Evolutionary conservation across 371 early-diverging fungal genomes (phyloP).

Genomic region (Apophysomyces variabilis): DNA sequence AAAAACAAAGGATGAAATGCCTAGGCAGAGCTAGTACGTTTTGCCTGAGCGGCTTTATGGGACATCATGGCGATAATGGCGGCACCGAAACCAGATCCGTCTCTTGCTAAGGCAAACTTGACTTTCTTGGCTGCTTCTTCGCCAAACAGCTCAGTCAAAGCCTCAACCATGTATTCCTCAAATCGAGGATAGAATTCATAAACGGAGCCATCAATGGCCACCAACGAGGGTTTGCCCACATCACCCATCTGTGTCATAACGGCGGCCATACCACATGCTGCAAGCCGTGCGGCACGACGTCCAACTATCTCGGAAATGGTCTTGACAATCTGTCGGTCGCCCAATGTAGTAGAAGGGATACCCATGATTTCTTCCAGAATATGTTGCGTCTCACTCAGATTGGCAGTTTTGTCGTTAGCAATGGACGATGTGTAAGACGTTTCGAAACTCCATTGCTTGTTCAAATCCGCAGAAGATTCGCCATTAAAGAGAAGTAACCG

Average conservation of each 20-base stretch:
- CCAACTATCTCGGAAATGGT: conserved; percentile 83
- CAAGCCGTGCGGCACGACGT: conserved; percentile 84
- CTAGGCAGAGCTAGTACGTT: background rate
- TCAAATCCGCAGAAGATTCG: conserved; percentile 65
- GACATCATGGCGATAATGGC: conserved; percentile 79
- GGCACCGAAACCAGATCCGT: conserved; percentile 81
- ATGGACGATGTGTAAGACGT: conserved; percentile 91
- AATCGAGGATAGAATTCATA: conserved; percentile 87
- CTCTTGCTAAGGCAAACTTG: conserved; percentile 35
- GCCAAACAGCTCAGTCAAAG: conserved; percentile 76
- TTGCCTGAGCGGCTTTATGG: conserved; percentile 20
- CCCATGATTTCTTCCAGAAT: conserved; percentile 79
- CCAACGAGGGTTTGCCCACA: conserved; percentile 57
- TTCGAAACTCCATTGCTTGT: conserved; percentile 79
- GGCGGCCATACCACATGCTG: conserved; percentile 88
- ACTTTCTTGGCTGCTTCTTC: conserved; percentile 52
- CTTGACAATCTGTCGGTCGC: conserved; percentile 83
- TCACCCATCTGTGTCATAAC: conserved; percentile 67
- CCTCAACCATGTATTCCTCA: conserved; percentile 72
- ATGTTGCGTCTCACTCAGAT: conserved; percentile 70
- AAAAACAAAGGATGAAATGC: background rate
- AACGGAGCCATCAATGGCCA: conserved; percentile 83
- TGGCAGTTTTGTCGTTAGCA: conserved; percentile 73
- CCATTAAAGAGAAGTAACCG: conserved; percentile 81
- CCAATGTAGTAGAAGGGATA: conserved; percentile 68